A percentile compares a stretch with the other conserved stretches of the same genome.
Evolutionary conservation across 2,329 filamentous ascomycete species (phyloP).

Genomic region (Didymella keratinophila): DNA sequence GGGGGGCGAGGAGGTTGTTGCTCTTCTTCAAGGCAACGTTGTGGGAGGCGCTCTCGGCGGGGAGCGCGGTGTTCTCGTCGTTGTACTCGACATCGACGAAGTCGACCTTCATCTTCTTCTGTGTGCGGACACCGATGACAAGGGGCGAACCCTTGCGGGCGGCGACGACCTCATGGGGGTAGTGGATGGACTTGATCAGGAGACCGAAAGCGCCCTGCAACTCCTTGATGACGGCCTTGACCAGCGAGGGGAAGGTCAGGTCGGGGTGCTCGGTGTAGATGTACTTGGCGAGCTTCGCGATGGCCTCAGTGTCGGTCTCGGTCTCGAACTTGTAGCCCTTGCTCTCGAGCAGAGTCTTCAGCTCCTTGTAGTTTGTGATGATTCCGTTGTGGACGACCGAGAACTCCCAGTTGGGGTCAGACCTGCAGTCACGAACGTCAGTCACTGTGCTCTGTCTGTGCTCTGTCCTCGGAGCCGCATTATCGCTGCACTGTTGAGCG

Average conservation of each 20-base stretch:
- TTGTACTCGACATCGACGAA: conserved; percentile 99
- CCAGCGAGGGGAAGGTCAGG: conserved; percentile 94
- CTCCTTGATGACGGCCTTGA: conserved; percentile 98
- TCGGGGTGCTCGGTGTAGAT: conserved; percentile 93
- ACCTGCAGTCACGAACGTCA: conserved; percentile 61
- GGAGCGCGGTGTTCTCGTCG: conserved; percentile 78
- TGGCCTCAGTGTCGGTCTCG: conserved; percentile 98
- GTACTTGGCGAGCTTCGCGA: conserved; percentile 98
- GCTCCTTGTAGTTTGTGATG: conserved; percentile 99
- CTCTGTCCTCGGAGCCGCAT: conserved; percentile 3
- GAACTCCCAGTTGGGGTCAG: conserved; percentile 95
- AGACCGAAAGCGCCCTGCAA: conserved; percentile 97
- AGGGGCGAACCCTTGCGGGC: conserved; percentile 98
- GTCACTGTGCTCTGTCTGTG: neutral
- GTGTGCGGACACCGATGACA: conserved; percentile 94
- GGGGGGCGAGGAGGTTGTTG: conserved; percentile 73
- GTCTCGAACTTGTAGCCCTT: conserved; percentile 99
- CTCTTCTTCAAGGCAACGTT: conserved; percentile 94
- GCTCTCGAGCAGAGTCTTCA: conserved; percentile 88
- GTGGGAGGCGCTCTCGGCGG: conserved; percentile 93
- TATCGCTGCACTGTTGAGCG: neutral
- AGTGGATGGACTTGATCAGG: conserved; percentile 97
- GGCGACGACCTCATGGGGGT: conserved; percentile 95
- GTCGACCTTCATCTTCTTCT: conserved; percentile 99
- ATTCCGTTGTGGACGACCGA: conserved; percentile 99